These are phyloP conservation scores for Xanthoconium purpureum DNA, from an alignment of 768 basidiomycete genomes.

Conservation along the genomic window DNA sequence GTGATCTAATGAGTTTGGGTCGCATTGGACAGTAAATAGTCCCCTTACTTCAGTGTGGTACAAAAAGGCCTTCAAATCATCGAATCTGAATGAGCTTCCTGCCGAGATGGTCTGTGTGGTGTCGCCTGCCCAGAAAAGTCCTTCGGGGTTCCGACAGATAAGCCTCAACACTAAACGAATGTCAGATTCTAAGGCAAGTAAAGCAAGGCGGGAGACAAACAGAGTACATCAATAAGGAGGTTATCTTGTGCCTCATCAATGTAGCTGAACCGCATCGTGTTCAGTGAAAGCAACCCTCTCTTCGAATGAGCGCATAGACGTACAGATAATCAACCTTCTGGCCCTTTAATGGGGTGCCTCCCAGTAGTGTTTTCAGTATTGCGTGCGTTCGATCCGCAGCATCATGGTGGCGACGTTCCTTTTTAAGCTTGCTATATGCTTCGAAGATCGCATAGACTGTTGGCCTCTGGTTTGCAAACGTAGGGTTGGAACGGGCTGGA, in stretches of 20 bases:
- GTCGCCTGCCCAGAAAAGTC: slow-evolving; percentile 77
- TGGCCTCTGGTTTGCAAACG: slow-evolving; percentile 50
- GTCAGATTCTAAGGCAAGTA: slow-evolving; percentile 5
- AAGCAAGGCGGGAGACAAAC: slow-evolving; percentile 34
- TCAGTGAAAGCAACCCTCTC: neutral
- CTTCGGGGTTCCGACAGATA: slow-evolving; percentile 62
- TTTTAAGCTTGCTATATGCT: slow-evolving; percentile 48
- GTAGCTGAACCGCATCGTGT: slow-evolving; percentile 37
- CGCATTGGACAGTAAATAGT: neutral
- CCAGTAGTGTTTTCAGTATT: slow-evolving; percentile 39
- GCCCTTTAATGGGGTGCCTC: slow-evolving; percentile 33
- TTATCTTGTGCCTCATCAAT: slow-evolving; percentile 76
- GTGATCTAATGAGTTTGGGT: neutral
- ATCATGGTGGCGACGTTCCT: slow-evolving; percentile 44
- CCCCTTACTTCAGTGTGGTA: slow-evolving; percentile 54
- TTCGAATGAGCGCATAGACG: slow-evolving; percentile 11
- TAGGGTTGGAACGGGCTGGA: slow-evolving; percentile 50
- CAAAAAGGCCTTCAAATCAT: slow-evolving; percentile 67
- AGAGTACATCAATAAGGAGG: slow-evolving; percentile 57
- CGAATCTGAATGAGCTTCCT: slow-evolving; percentile 69
- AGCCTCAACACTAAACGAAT: slow-evolving; percentile 50
- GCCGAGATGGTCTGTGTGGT: slow-evolving; percentile 76
- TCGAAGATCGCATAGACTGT: slow-evolving; percentile 53
- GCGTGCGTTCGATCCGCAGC: slow-evolving; percentile 61
- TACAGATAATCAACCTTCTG: slow-evolving; percentile 55